phyloP scores from a whole-genome alignment of 2,329 filamentous ascomycete species.

The Pseudocercospora eumusae region DNA sequence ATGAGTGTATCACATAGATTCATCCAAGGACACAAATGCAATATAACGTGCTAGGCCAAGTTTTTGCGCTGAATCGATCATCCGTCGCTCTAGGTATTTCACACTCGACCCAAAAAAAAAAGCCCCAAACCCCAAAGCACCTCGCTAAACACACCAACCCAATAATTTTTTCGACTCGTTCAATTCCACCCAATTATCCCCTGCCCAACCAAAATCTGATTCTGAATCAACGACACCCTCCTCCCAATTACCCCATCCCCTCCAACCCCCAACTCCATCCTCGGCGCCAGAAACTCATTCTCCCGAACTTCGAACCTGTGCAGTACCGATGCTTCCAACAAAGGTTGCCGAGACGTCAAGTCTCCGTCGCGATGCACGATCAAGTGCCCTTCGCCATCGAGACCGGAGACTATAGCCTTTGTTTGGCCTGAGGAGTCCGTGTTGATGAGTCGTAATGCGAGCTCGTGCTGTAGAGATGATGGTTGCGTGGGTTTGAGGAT shows the following conservation, averaged over 20 bases:
- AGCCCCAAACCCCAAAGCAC: not conserved
- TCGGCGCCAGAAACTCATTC: conserved; percentile 18
- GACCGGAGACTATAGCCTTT: conserved; percentile 30
- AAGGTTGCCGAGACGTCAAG: conserved; percentile 16
- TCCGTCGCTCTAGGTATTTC: not conserved
- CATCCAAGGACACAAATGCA: not conserved
- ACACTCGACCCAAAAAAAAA: not conserved
- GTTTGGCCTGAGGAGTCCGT: conserved; percentile 16
- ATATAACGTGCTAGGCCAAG: not conserved
- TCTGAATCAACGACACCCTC: conserved; percentile 30
- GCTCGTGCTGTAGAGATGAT: conserved; percentile 17
- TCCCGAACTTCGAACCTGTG: conserved; percentile 26
- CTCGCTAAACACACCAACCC: not conserved
- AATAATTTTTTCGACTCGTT: not conserved
- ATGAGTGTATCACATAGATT: not conserved
- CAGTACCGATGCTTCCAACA: conserved; percentile 17
- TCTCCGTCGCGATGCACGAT: conserved; percentile 29
- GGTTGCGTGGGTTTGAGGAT: conserved; percentile 30
- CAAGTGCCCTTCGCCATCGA: conserved; percentile 10
- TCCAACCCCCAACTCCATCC: conserved; percentile 34
- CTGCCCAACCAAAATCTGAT: conserved; percentile 27
- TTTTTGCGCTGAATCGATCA: not conserved
- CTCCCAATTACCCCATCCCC: conserved; percentile 34
- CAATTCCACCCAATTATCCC: conserved; percentile 37
- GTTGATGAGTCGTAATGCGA: conserved; percentile 28